Conservation (phyloP, 192 early-diverging fungal genomes). For the Backusella morwellensis region DNA sequence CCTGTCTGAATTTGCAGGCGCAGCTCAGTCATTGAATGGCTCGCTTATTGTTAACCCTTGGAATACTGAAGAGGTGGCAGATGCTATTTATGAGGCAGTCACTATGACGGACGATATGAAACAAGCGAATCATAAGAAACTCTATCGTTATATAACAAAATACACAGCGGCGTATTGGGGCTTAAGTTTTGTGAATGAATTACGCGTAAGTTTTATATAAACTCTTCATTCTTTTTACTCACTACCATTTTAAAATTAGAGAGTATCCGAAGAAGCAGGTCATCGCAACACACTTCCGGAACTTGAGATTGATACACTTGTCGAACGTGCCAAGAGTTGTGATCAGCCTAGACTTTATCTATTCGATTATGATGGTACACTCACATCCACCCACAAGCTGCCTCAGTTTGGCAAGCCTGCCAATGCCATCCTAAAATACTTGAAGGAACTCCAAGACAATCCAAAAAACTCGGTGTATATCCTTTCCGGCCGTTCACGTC, state of each 20-base stretch:
- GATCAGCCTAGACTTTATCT: slow-evolving; percentile 75
- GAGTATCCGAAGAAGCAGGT: slow-evolving; percentile 64
- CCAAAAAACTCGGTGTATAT: slow-evolving; percentile 93
- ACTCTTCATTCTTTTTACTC: too few relatives aligned
- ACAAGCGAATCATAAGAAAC: slow-evolving; percentile 84
- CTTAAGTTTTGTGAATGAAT: slow-evolving; percentile 86
- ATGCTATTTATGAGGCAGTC: slow-evolving; percentile 88
- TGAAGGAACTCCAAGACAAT: slow-evolving; percentile 65
- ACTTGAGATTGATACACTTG: slow-evolving; percentile 49
- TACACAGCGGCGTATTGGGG: slow-evolving; percentile 99
- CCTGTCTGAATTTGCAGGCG: slow-evolving; percentile 97
- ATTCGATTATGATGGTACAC: slow-evolving; percentile 96
- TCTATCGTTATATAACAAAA: slow-evolving; percentile 91
- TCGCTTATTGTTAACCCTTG: slow-evolving; percentile 99
- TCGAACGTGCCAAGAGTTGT: slow-evolving; percentile 53
- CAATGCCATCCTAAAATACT: slow-evolving; percentile 59
- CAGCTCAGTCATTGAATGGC: slow-evolving; percentile 97
- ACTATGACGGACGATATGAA: slow-evolving; percentile 84
- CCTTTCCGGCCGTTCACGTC: slow-evolving; percentile 89
- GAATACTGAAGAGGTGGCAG: slow-evolving; percentile 95
- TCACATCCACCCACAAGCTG: slow-evolving; percentile 81
- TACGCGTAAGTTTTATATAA: slow-evolving; percentile 38
- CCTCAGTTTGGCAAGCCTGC: slow-evolving; percentile 94
- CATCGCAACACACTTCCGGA: slow-evolving; percentile 62
- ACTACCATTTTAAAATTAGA: not conserved